Conservation (phyloP, 768 basidiomycete species). For the Psilocybe tampanensis region DNA sequence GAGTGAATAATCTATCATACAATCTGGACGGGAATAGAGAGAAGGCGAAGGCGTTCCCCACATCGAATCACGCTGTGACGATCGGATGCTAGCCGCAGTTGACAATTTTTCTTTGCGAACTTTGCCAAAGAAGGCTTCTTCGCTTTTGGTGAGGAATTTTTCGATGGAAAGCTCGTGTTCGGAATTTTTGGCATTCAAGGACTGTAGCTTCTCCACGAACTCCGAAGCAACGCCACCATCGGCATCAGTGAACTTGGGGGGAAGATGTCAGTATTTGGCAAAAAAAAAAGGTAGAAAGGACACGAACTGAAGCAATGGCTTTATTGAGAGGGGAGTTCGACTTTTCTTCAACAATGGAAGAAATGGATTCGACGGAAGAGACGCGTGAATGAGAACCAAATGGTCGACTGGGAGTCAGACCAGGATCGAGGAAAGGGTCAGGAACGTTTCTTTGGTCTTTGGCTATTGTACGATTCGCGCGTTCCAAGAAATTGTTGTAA, state of each 20-base stretch:
- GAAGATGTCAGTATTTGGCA: neutral
- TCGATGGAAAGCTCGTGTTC: slow-evolving; percentile 92
- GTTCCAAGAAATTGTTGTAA: slow-evolving; percentile 81
- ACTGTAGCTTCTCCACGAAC: slow-evolving; percentile 84
- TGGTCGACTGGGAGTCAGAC: slow-evolving; percentile 61
- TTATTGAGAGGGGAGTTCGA: slow-evolving; percentile 90
- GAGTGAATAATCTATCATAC: slow-evolving; percentile 44
- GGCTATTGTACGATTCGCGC: slow-evolving; percentile 83
- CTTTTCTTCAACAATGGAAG: slow-evolving; percentile 91
- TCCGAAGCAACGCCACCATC: slow-evolving; percentile 91
- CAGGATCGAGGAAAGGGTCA: slow-evolving; percentile 83
- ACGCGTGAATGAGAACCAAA: slow-evolving; percentile 82
- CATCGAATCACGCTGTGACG: slow-evolving; percentile 77
- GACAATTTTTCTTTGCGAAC: slow-evolving; percentile 88
- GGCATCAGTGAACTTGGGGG: slow-evolving; percentile 81
- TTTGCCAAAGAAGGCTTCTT: slow-evolving; percentile 91
- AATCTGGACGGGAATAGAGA: slow-evolving; percentile 72
- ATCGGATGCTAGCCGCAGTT: slow-evolving; percentile 77
- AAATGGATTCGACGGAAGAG: slow-evolving; percentile 89
- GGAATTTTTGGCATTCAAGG: slow-evolving; percentile 82
- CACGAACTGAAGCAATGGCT: slow-evolving; percentile 80
- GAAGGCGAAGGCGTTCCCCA: slow-evolving; percentile 76
- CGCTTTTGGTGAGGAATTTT: slow-evolving; percentile 86
- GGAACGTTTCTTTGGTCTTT: slow-evolving; percentile 76
- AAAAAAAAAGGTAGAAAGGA: neutral